Base-by-base conservation (phyloP, 495 filamentous ascomycete genomes). In the Tuber calosporum region DNA sequence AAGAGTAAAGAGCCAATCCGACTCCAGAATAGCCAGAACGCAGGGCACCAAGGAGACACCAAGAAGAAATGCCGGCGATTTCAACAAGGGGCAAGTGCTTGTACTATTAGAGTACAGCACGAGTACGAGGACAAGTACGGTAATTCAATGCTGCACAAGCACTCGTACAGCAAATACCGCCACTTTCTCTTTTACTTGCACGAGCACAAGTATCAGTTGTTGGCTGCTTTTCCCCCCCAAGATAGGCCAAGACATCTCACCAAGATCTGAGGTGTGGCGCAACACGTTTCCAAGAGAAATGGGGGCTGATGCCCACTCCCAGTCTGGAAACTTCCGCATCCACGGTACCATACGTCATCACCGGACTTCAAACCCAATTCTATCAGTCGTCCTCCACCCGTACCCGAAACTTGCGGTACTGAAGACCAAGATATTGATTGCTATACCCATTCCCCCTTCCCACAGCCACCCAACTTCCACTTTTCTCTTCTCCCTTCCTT, bases 1-100 rank as follows among this genome's bases (percentile, higher is more conserved):
- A 62, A 62, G 53, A 62, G 30, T 15, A 11, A 62, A 62, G 53
- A 62, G 53, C 53, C 53, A 62, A 62, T 62, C 53, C 53, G 34
- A 17, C 53, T 13, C 26, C 7, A 17, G 26, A 19, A 30, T 34
- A 3, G 11, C 53, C 53, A 34, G 13, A 34, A 62, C 26, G 13
- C 53, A 34, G 34, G 26, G 34, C 53, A 34, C n/a, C 1, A 26
- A 62, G 53, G 53, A 26, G 26, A 34, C 48, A 62, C 26, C 48
- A 26, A 13, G 22, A 58, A 30, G 48, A 53, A 53, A n/a, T 22
- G 43, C 48, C 48, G 22, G 17, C 13, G 48, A 6, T 26, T 26
- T 26, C 48, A 53, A 53, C 48, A 53, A 8, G n/a, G 48, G 45
- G 13, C 43, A 2, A 53, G 48, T 53, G 48, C 48, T 8, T 53